Evolutionary conservation across 75 land plant species (phyloP).

Genomic region (Pinus albicaulis): DNA sequence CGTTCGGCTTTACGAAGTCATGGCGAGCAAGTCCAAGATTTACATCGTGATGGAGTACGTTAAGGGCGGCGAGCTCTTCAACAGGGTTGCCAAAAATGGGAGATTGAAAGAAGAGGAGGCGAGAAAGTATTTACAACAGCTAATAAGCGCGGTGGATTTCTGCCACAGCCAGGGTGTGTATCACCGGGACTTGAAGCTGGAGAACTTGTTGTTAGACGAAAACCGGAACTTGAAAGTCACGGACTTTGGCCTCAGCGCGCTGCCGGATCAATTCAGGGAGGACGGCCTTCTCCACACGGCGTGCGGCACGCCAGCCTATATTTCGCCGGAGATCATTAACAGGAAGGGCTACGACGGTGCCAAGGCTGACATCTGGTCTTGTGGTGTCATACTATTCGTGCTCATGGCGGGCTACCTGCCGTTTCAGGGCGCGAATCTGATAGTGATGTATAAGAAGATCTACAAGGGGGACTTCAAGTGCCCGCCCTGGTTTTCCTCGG

Average conservation of each 20-base stretch:
- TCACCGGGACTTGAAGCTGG: constrained; percentile 61
- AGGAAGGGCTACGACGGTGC: constrained; percentile 52
- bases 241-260: constrained; percentile 60
- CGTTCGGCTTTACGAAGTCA: constrained; percentile 40
- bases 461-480: constrained; percentile 35
- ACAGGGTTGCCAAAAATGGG: constrained; percentile 12
- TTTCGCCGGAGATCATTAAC: constrained; percentile 62
- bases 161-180: constrained; percentile 59
- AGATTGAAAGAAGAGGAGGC: constrained; percentile 38
- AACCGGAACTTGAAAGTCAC: constrained; percentile 48
- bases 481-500: constrained; percentile 51
- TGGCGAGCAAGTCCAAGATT: constrained; percentile 19
- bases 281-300: constrained; percentile 65
- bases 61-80: constrained; percentile 24
- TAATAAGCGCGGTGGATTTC: constrained; percentile 45
- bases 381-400: constrained; percentile 39
- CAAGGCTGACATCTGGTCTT: constrained; percentile 54
- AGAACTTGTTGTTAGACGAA: constrained; percentile 54
- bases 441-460: constrained; percentile 22
- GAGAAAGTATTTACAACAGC: constrained; percentile 60
- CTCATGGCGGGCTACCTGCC: constrained; percentile 28
- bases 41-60: constrained; percentile 33
- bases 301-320: constrained; percentile 69
- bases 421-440: constrained; percentile 1
- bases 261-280: constrained; percentile 38